A percentile compares a stretch with the other conserved stretches of the same genome.
Conservation (phyloP, 2,329 filamentous ascomycete genomes). For the Lasiodiplodia gonubiensis region DNA sequence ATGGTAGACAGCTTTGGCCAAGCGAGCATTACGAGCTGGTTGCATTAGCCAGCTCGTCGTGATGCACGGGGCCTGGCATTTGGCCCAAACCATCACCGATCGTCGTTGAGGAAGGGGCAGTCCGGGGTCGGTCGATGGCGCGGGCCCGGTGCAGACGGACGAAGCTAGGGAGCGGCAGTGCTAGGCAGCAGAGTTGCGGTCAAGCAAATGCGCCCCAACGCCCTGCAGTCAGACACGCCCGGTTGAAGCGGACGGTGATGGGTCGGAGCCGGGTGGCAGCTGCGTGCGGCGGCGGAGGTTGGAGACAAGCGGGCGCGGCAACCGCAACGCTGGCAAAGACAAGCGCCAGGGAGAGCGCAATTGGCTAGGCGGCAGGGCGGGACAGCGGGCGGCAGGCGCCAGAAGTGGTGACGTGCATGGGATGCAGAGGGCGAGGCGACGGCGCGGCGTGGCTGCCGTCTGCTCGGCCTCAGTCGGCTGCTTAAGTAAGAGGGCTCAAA, state of each 20-base stretch:
- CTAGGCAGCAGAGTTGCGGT: conserved; percentile 15
- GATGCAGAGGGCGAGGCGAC: neutral
- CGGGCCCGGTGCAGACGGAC: neutral
- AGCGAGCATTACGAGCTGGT: neutral
- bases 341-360: neutral
- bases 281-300: neutral
- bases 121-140: neutral
- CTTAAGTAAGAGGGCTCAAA: conserved; percentile 22
- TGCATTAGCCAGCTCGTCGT: neutral
- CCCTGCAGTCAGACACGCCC: neutral
- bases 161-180: neutral
- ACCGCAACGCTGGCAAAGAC: neutral
- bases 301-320: neutral
- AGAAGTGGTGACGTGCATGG: conserved; percentile 19
- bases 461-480: conserved; percentile 12
- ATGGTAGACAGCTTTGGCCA: neutral
- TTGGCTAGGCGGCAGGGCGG: neutral
- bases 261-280: neutral
- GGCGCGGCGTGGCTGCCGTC: neutral
- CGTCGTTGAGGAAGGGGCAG: neutral
- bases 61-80: neutral
- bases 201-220: neutral
- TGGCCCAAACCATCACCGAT: neutral
- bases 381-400: conserved; percentile 12
- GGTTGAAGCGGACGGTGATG: neutral